A percentile compares a stretch with the other conserved stretches of the same genome.
These are phyloP conservation scores for Trichoderma virens DNA, from an alignment of 495 filamentous ascomycete genomes.

Conservation along the genomic window DNA sequence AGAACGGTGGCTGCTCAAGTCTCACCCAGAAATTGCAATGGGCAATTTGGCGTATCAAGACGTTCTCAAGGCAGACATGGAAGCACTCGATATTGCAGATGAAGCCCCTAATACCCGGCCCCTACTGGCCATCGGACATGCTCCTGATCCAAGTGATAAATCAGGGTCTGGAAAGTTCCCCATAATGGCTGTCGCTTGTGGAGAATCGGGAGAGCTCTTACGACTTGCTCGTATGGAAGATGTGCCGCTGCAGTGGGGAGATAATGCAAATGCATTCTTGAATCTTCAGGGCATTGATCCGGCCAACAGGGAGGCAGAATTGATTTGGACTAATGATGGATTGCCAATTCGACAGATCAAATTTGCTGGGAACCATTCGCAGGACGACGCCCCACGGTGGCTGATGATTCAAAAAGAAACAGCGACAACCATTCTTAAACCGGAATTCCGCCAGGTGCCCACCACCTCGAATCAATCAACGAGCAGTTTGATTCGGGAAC, in stretches of 20 bases:
- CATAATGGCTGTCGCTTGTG: constrained; percentile 5
- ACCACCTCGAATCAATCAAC: not conserved
- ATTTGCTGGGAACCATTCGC: not conserved
- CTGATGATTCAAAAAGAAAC: constrained; percentile 10
- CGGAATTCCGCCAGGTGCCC: constrained; percentile 14
- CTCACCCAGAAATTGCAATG: constrained; percentile 6
- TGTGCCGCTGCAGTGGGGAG: not conserved
- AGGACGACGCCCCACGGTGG: not conserved
- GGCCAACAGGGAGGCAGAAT: not conserved
- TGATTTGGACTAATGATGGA: constrained; percentile 7
- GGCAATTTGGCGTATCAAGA: not conserved
- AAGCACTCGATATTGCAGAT: not conserved
- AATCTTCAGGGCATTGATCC: constrained; percentile 7
- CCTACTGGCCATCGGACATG: constrained; percentile 5
- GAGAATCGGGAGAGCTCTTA: constrained; percentile 7
- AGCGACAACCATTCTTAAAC: constrained; percentile 6
- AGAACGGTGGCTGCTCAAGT: constrained; percentile 10
- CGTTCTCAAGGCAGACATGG: not conserved
- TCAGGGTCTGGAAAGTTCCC: not conserved
- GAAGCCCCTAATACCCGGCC: not conserved
- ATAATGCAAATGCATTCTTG: not conserved
- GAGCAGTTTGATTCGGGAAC: constrained; percentile 1
- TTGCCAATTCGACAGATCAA: constrained; percentile 11
- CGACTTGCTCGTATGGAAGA: constrained; percentile 4
- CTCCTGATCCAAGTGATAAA: not conserved